Base-by-base conservation (phyloP, 108 stramenopile species). In the Heterococcus sp. region DNA sequence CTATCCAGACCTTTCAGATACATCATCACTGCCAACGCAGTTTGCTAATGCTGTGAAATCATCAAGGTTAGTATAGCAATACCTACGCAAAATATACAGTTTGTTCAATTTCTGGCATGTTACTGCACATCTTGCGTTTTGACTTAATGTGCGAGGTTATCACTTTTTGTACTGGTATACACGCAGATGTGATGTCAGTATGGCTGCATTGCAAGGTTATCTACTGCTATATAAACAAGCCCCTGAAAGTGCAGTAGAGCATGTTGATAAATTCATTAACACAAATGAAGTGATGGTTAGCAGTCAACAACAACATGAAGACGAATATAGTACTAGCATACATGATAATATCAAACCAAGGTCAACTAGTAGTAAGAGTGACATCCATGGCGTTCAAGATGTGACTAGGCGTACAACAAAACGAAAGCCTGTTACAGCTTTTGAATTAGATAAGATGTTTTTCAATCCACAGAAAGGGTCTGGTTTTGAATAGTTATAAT, bases 141-240 rank as follows among this genome's bases (percentile, higher is more conserved):
- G n/a, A n/a, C n/a, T n/a, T n/a, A n/a, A n/a, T n/a, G n/a, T n/a
- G n/a, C n/a, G n/a, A n/a, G n/a, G n/a, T n/a, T n/a, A n/a, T n/a
- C n/a, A n/a, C n/a, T n/a, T n/a, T n/a, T n/a, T n/a, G n/a, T n/a
- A n/a, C n/a, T n/a, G n/a, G n/a, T n/a, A n/a, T n/a, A n/a, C n/a
- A n/a, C 21, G 46, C 46, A 75, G 26, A 75, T 64, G 14, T 34
- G 27, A 4, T 14, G 26, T 78, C 8, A 78, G 76, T 21, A 78
- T 78, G 76, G 76, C 76, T 28, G 69, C 33, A 72, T 32, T 78
- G 38, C 76, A 78, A 78, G 76, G 76, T 3, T 78, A 78, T 26
- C 33, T 78, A 27, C 29, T 78, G 4, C 33, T 27, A 35, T 35
- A 68, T 32, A 78, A 78, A 78, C 31, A 8, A 8, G 3, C 11